Conservation (phyloP, 805 yeast genomes). For the Jamesozyma rosinii region DNA sequence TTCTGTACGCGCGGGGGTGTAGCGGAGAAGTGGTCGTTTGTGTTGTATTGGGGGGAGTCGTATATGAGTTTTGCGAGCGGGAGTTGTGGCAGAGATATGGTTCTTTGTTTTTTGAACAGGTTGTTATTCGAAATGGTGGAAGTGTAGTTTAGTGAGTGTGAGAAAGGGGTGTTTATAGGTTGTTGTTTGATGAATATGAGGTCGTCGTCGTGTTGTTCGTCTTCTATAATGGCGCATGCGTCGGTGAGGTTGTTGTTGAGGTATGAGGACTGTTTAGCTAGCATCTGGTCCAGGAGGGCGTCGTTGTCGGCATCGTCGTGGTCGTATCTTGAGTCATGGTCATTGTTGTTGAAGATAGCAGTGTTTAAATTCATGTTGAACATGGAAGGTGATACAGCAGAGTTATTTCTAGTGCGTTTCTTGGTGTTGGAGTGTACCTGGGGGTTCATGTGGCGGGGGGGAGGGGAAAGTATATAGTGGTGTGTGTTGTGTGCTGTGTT, state of each 20-base stretch:
- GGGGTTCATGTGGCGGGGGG: neutral
- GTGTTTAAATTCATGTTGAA: neutral
- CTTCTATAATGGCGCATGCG: conserved; percentile 6
- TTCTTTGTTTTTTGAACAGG: conserved; percentile 36
- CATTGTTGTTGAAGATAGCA: neutral
- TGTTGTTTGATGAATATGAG: conserved; percentile 26
- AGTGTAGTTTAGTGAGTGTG: neutral
- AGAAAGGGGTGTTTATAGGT: conserved; percentile 9
- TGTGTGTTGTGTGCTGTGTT: neutral
- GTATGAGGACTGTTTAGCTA: conserved; percentile 19
- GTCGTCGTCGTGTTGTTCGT: conserved; percentile 16
- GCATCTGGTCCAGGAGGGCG: conserved; percentile 8
- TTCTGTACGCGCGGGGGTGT: conserved; percentile 15
- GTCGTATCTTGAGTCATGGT: neutral
- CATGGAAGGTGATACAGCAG: no score
- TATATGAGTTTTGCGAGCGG: conserved; percentile 40
- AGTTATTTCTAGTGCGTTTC: conserved; percentile 2
- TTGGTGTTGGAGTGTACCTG: neutral
- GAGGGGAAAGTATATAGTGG: no score
- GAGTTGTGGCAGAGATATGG: conserved; percentile 47
- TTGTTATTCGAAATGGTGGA: neutral
- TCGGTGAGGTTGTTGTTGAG: conserved; percentile 18
- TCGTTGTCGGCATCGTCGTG: neutral
- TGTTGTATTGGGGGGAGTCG: conserved; percentile 3
- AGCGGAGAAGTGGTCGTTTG: neutral